phyloP scores from a whole-genome alignment of 1,284 basidiomycete species.

The Cryptococcus depauperatus region DNA sequence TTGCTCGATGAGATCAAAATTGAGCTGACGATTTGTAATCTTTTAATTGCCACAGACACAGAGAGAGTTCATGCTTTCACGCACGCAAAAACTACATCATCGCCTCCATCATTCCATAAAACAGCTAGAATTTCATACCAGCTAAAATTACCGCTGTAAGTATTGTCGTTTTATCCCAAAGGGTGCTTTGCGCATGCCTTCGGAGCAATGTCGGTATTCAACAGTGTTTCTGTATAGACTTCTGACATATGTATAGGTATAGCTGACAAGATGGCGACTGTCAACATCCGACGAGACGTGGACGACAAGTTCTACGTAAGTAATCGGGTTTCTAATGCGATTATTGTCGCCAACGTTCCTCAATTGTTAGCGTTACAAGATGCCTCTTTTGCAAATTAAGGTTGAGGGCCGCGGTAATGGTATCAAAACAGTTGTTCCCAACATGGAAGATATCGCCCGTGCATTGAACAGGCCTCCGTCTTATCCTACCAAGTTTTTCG shows the following conservation, averaged over 20 bases:
- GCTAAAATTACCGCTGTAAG: slow-evolving; percentile 8
- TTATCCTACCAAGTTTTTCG: slow-evolving; percentile 98
- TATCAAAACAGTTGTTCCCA: slow-evolving; percentile 97
- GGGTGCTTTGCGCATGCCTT: not conserved
- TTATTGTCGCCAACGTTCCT: not conserved
- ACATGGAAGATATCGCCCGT: slow-evolving; percentile 97
- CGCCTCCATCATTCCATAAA: slow-evolving; percentile 8
- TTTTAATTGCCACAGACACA: slow-evolving; percentile 5
- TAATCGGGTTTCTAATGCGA: no score
- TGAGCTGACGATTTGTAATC: not conserved
- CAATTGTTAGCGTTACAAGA: slow-evolving; percentile 49
- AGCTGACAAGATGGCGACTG: slow-evolving; percentile 64
- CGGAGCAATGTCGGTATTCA: not conserved
- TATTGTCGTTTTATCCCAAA: no score
- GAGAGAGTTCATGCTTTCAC: slow-evolving; percentile 22
- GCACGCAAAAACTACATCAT: slow-evolving; percentile 7
- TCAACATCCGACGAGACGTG: slow-evolving; percentile 98
- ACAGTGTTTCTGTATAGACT: not conserved
- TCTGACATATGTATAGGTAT: not conserved
- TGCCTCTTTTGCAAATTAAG: slow-evolving; percentile 92
- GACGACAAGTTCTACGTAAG: slow-evolving; percentile 58
- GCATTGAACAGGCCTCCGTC: slow-evolving; percentile 90
- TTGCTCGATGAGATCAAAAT: not conserved
- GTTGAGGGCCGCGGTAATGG: slow-evolving; percentile 99
- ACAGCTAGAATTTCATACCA: slow-evolving; percentile 12